Conservation (phyloP, 306 rosid genomes). For the Luffa acutangula region DNA sequence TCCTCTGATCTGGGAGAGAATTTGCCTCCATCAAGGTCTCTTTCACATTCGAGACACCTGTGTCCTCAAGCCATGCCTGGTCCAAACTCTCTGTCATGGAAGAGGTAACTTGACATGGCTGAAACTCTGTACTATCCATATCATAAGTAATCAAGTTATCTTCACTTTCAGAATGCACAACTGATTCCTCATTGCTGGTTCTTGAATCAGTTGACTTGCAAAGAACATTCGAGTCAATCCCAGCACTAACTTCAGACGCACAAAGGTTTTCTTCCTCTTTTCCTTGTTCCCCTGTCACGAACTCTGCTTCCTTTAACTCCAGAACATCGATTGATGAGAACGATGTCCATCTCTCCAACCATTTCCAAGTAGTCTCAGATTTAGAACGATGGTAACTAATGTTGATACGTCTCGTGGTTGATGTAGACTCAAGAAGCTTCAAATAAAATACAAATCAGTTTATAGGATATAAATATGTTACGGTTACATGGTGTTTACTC, state of each 20-base stretch:
- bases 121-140: slow-evolving; percentile 32
- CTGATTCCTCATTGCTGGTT: slow-evolving; percentile 22
- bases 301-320: slow-evolving; percentile 22
- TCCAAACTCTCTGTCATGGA: slow-evolving; percentile 27
- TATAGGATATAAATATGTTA: neutral
- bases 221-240: slow-evolving; percentile 26
- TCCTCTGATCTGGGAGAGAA: slow-evolving; percentile 26
- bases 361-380: slow-evolving; percentile 74
- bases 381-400: slow-evolving; percentile 66
- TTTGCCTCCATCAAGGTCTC: slow-evolving; percentile 19
- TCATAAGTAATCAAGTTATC: slow-evolving; percentile 34
- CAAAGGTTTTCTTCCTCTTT: slow-evolving; percentile 13
- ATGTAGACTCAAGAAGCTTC: slow-evolving; percentile 67
- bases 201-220: slow-evolving; percentile 29
- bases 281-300: slow-evolving; percentile 27
- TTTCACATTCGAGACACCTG: slow-evolving; percentile 25
- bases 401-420: slow-evolving; percentile 49
- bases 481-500: neutral
- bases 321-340: slow-evolving; percentile 32
- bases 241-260: slow-evolving; percentile 20
- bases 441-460: neutral
- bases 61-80: slow-evolving; percentile 28
- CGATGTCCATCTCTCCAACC: slow-evolving; percentile 97
- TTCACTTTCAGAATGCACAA: slow-evolving; percentile 45
- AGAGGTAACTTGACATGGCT: slow-evolving; percentile 27